Conservation (phyloP, 768 basidiomycete genomes). For the Mycena epipterygia region DNA sequence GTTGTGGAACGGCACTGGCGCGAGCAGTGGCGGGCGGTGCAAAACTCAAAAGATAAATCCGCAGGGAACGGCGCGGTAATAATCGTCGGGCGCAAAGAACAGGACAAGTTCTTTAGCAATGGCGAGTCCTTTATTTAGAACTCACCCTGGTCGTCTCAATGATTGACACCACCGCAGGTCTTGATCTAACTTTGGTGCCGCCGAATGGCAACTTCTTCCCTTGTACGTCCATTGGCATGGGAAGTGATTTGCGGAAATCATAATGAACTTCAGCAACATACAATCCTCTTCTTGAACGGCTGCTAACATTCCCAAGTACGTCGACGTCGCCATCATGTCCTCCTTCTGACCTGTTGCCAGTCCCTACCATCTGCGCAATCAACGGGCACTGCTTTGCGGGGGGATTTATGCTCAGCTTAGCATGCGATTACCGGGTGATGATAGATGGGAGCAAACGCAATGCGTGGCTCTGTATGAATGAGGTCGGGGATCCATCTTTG, state of each 20-base stretch:
- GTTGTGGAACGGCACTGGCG: constrained; percentile 82
- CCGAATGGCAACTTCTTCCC: constrained; percentile 75
- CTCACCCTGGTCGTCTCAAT: constrained; percentile 9
- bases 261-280: constrained; percentile 66
- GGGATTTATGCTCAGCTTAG: constrained; percentile 82
- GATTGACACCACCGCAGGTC: too few species aligned
- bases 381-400: constrained; percentile 92
- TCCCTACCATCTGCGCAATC: constrained; percentile 84
- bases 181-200: too few species aligned
- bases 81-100: constrained; percentile 79
- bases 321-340: constrained; percentile 5
- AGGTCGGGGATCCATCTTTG: constrained; percentile 58
- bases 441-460: constrained; percentile 82
- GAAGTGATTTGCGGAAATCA: constrained; percentile 10
- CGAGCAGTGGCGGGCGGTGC: constrained; percentile 60
- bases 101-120: constrained; percentile 93
- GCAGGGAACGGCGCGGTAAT: constrained; percentile 79
- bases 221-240: constrained; percentile 54
- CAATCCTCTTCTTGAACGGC: constrained; percentile 77
- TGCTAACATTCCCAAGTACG: constrained; percentile 85
- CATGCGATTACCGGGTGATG: constrained; percentile 93
- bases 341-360: constrained; percentile 51
- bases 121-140: constrained; percentile 54
- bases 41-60: constrained; percentile 59
- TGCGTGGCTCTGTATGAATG: constrained; percentile 95